phyloP scores from a whole-genome alignment of 768 basidiomycete genomes.

The Grammothele lineata region DNA sequence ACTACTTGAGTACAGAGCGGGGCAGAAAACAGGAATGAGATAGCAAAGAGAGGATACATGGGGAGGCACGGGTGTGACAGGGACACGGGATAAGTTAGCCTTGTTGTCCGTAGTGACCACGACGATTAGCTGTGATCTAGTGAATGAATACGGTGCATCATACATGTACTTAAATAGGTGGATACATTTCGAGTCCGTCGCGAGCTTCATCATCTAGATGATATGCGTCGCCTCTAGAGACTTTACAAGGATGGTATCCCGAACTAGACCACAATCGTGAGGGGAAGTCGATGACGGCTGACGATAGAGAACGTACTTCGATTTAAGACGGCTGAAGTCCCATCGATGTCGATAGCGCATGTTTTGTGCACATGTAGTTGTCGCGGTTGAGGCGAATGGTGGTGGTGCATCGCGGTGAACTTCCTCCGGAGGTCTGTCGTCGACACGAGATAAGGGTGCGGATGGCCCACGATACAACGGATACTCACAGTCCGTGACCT shows the following conservation, averaged over 20 bases:
- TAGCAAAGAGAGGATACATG: too few species aligned
- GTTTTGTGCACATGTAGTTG: conserved; percentile 52
- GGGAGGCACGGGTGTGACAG: too few species aligned
- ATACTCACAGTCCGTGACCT: conserved; percentile 49
- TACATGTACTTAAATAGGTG: too few species aligned
- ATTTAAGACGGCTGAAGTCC: conserved; percentile 41
- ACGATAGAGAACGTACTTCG: conserved; percentile 35
- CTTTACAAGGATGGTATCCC: conserved; percentile 22
- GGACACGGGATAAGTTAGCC: too few species aligned
- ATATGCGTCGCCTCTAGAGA: conserved; percentile 20
- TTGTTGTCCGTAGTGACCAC: too few species aligned
- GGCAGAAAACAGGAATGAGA: too few species aligned
- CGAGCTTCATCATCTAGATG: too few species aligned
- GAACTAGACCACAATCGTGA: conserved; percentile 16
- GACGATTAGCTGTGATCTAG: too few species aligned
- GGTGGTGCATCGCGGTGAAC: conserved; percentile 46
- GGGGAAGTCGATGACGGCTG: neutral
- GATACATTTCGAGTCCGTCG: too few species aligned
- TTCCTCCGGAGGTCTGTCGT: conserved; percentile 46
- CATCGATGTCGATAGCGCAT: conserved; percentile 45
- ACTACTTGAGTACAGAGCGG: too few species aligned
- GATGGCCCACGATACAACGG: neutral
- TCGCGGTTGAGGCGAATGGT: conserved; percentile 42
- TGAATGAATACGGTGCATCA: too few species aligned
- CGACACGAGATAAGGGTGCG: neutral